Evolutionary conservation across 2,329 filamentous ascomycete genomes (phyloP), one percentile per base, ranked within the genome.

Genomic region (Metarhizium rileyi): DNA sequence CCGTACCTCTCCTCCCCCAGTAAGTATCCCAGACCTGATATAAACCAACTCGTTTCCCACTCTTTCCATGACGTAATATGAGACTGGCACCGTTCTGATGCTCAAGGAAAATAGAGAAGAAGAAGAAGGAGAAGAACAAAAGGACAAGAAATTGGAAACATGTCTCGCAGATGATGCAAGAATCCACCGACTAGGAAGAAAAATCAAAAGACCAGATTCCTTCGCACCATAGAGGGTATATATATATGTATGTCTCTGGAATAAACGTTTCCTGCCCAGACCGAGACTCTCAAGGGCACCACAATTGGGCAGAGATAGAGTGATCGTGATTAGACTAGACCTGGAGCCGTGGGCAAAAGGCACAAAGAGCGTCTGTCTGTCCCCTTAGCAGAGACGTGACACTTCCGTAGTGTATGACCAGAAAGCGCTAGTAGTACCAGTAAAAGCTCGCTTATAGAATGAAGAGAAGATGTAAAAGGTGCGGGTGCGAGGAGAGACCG

Each of bases 161-260:
- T 3, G 22, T 25, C 38, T 26, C 20, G 38, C 38, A 25, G 20
- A 6, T n/a, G 22, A 25, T 6, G 20, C 38, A 42, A 12, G 6
- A 7, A 22, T n/a, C 28, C 18, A 28, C 14, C 43, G 14, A 16
- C 22, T 5, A n/a, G 30, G 12, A n/a, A n/a, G 12, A 49, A 2
- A 22, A 9, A 3, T 7, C 5, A 33, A 33, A 43, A 18, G 2
- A 33, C 18, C 43, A 36, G 28, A 6, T 20, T 25, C 16, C 18
- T 48, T 22, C 40, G 23, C 46, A 44, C 38, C 46, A 27, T 25
- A 44, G n/a, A 22, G 47, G 30, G 47, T 48, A 38, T 48, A 44
- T 44, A 49, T 33, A 47, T 47, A 40, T 40, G 45, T 38, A 22
- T 28, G 7, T 41, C n/a, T n/a, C n/a, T n/a, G n/a, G n/a, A n/a